Evolutionary conservation across 768 basidiomycete species (phyloP), one percentile per base, ranked within the genome.

Genomic region (Sistotremastrum niveocremeum): DNA sequence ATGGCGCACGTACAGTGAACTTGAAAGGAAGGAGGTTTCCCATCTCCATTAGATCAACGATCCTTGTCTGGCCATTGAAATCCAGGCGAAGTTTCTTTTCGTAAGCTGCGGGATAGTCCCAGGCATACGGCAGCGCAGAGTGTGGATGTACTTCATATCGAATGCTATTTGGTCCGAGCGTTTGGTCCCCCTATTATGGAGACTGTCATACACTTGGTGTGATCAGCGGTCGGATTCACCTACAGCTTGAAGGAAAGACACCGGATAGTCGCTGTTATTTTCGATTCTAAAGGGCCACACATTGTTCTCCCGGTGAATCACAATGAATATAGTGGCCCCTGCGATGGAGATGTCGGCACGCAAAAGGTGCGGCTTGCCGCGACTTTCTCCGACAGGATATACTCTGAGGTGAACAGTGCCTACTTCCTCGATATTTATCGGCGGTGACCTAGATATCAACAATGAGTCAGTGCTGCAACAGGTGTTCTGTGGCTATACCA

Each of bases 21-120:
- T 76, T 87, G 71, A 93, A 93, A 1, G 95, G 95, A 8, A 86
- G 62, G 5, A 94, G 73, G 52, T 84, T 76, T 30, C 95, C 95
- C 20, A 99, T 98, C 61, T 97, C 95, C 80, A 94, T 81, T 49
- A 94, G 81, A 58, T 98, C 94, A 43, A 98, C 67, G 20, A 70
- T 61, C 31, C 87, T 74, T 7, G 73, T 74, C 45, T 74, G 63
- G 28, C 73, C 72, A 38, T 79, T 79, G 42, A 80, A 70, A 7
- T 61, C 59, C 20, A 99, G 66, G 34, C 77, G 60, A 29, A 99
- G 67, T 51, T 77, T 80, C 64, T 94, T 98, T 53, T 84, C 80
- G 40, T 68, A 68, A 1, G 81, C 80, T 3, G 90, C 85, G 5
- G 95, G 95, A 49, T 72, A 77, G 57, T 99, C 95, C 94, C 94